Evolutionary conservation across 371 early-diverging fungal genomes (phyloP).

Genomic region (Mortierella sp.): DNA sequence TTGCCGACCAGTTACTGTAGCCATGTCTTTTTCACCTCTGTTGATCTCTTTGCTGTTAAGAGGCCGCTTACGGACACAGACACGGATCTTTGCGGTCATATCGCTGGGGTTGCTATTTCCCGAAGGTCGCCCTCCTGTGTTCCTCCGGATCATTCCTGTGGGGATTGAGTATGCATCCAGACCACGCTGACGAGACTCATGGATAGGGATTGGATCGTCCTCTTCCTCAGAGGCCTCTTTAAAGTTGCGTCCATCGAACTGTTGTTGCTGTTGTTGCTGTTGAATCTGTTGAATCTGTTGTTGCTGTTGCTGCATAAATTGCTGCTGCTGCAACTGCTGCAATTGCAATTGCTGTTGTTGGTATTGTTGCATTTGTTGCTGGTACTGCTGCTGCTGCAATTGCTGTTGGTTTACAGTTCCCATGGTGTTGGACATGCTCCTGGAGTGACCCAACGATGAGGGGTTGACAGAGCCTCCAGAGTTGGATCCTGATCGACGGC

Average conservation of each 20-base stretch:
- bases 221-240: conserved; percentile 49
- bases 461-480: conserved; percentile 8
- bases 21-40: conserved; percentile 82
- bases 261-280: conserved; percentile 24
- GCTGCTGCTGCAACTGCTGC: conserved; percentile 25
- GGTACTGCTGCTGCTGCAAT: conserved; percentile 22
- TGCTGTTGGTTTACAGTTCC: conserved; percentile 9
- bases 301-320: conserved; percentile 28
- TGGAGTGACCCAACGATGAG: conserved; percentile 36
- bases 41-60: conserved; percentile 80
- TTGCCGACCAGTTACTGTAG: conserved; percentile 65
- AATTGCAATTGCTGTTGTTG: conserved; percentile 16
- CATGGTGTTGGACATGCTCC: conserved; percentile 27
- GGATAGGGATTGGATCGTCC: conserved; percentile 47
- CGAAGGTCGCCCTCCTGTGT: conserved; percentile 4
- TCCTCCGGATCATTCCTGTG: conserved; percentile 13
- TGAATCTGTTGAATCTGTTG: conserved; percentile 23
- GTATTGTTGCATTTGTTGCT: conserved; percentile 12
- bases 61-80: conserved; percentile 95
- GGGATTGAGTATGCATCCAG: conserved; percentile 43
- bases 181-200: conserved; percentile 46
- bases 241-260: conserved; percentile 34
- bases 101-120: conserved; percentile 43
- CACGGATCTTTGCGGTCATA: conserved; percentile 84
- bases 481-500: conserved; percentile 44